Evolutionary conservation across 768 basidiomycete genomes (phyloP), one percentile per base, ranked within the genome.

Genomic region (Amanita polypyramis): DNA sequence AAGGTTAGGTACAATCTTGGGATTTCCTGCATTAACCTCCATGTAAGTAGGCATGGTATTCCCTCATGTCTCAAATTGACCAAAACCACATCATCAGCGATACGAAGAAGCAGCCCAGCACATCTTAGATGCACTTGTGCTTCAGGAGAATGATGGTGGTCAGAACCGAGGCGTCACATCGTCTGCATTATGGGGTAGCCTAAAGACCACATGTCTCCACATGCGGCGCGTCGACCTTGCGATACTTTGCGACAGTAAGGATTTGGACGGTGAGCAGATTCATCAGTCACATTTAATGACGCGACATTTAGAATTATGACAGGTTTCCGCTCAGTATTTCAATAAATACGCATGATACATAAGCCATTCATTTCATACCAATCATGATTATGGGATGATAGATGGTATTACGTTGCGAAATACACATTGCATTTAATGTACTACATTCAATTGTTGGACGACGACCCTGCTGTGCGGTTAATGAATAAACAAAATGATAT

Each of bases 11-110:
- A 90, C 64, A 96, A 97, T 63, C 71, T 96, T 12, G 93, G 92
- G 17, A 96, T 96, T 52, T 89, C 91, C 1, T 89, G 82, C 60
- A 87, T 91, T 58, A 93, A 90, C 61, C 74, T 97, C 48, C 74
- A 77, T 45, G 89, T 92, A 60, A 49, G 74, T 68, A 39, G 21
- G 12, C 17, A n/a, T 45, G 36, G 49, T 56, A 25, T 47, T 51
- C 25, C 29, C 39, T 30, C n/a, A 48, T 42, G 35, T 35, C 51
- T 39, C 32, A 23, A 44, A 52, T 39, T 42, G 30, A 41, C 20
- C 38, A 52, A 33, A 15, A 36, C 43, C 42, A 50, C 32, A 43
- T 41, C 29, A 35, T 17, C 59, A 92, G 87, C 78, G 82, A 43
- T 92, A 89, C 59, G 79, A 85, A 34, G 88, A 96, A 58, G 93